These are phyloP conservation scores for Gossypium davidsonii DNA, from an alignment of 441 rosid genomes.

Conservation along the genomic window DNA sequence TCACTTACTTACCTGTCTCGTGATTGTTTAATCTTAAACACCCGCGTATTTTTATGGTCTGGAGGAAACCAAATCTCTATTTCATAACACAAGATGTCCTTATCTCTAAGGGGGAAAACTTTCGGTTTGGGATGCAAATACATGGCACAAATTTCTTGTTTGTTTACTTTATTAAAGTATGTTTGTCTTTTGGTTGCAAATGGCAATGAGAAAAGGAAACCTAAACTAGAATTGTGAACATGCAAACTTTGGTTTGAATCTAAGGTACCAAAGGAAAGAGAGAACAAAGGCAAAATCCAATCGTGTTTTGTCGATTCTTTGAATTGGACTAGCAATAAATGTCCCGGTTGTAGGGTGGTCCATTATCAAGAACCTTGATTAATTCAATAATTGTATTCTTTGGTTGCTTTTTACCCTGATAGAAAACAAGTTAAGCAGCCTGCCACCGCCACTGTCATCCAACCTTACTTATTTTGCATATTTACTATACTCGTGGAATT, in stretches of 20 bases:
- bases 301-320: too few relatives aligned
- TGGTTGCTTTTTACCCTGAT: not conserved
- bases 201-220: not conserved
- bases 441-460: too few relatives aligned
- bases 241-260: too few relatives aligned
- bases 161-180: not conserved
- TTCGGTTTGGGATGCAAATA: not conserved
- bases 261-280: too few relatives aligned
- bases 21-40: not conserved
- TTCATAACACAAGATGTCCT: not conserved
- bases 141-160: not conserved
- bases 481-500: too few relatives aligned
- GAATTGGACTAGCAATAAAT: too few relatives aligned
- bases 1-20: too few relatives aligned
- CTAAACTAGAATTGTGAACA: not conserved
- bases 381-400: constrained; percentile 10
- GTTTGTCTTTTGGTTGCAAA: not conserved
- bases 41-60: not conserved
- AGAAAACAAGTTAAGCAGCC: too few relatives aligned
- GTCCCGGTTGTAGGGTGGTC: not conserved
- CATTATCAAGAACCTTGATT: not conserved
- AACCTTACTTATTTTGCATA: too few relatives aligned
- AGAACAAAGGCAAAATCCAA: too few relatives aligned
- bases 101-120: not conserved
- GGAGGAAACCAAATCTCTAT: not conserved